These are phyloP conservation scores for Acanthamoeba sp. DNA, from an alignment of 208 protist species.

Conservation along the genomic window DNA sequence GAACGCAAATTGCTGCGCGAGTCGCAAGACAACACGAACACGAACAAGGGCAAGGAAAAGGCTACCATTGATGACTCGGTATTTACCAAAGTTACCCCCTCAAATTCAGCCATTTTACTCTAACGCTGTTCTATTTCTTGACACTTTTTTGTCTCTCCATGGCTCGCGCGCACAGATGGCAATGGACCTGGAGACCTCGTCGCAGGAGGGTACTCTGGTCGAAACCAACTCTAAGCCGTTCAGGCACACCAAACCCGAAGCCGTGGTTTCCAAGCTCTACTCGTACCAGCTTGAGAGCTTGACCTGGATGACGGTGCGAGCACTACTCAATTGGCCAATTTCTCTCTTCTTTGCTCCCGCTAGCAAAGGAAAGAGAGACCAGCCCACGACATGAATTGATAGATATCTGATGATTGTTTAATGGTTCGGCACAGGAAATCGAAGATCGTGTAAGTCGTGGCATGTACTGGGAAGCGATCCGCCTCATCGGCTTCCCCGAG, in stretches of 20 bases:
- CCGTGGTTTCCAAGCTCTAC: slow-evolving; percentile 38
- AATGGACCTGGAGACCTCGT: not conserved
- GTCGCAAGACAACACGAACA: not conserved
- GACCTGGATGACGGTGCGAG: slow-evolving; percentile 57
- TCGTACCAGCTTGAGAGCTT: slow-evolving; percentile 68
- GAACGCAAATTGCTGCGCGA: slow-evolving; percentile 13
- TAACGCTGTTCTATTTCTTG: not conserved
- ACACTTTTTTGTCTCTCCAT: too few species aligned
- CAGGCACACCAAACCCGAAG: slow-evolving; percentile 46
- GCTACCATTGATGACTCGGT: not conserved
- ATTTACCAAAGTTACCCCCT: too few species aligned
- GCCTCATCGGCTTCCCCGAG: slow-evolving; percentile 39
- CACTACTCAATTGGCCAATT: not conserved
- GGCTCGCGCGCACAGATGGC: not conserved
- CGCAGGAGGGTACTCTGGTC: not conserved
- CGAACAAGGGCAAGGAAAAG: slow-evolving; percentile 55
- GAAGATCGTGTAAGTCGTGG: slow-evolving; percentile 61
- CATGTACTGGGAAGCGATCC: slow-evolving; percentile 53
- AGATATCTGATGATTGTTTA: too few species aligned
- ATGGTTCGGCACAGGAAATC: slow-evolving; percentile 50
- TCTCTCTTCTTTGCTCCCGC: not conserved
- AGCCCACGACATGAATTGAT: too few species aligned
- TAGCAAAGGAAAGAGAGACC: too few species aligned
- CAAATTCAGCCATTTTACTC: too few species aligned
- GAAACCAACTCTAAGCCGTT: slow-evolving; percentile 21